A percentile compares a stretch with the other conserved stretches of the same genome.
These are phyloP conservation scores for Candida maris DNA, from an alignment of 805 yeast species.

Conservation along the genomic window DNA sequence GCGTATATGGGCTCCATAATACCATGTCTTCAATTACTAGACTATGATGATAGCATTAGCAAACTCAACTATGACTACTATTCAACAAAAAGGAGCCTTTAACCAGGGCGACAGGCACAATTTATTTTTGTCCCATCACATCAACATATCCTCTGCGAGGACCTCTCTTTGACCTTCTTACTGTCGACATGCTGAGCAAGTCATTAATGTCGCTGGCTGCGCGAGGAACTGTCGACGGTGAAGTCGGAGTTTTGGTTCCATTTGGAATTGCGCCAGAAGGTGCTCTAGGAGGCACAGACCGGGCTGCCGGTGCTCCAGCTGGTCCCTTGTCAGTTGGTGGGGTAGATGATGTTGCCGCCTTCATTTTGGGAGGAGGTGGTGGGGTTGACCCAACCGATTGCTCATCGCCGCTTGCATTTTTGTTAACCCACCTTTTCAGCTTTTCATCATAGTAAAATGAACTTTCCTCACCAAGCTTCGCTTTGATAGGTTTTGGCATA, in stretches of 20 bases:
- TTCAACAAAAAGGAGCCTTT: conserved; percentile 6
- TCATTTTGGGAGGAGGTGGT: conserved; percentile 67
- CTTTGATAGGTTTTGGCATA: conserved; percentile 70
- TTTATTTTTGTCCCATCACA: conserved; percentile 42
- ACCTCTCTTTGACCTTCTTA: conserved; percentile 49
- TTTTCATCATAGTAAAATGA: conserved; percentile 78
- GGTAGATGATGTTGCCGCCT: conserved; percentile 28
- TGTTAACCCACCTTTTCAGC: conserved; percentile 82
- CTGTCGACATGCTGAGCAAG: conserved; percentile 30
- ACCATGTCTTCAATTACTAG: conserved; percentile 17
- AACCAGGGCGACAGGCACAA: background rate
- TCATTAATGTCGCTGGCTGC: conserved; percentile 25
- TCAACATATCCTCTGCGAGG: conserved; percentile 61
- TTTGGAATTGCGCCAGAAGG: conserved; percentile 2
- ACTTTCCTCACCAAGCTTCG: conserved; percentile 79
- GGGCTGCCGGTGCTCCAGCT: no score
- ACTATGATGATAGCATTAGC: conserved; percentile 4
- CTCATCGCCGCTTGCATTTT: conserved; percentile 62
- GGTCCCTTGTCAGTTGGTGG: conserved; percentile 27
- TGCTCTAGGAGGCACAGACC: conserved; percentile 28
- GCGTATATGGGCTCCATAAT: conserved; percentile 16
- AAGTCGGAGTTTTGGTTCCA: background rate
- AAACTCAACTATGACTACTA: conserved; percentile 15
- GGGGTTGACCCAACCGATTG: conserved; percentile 51
- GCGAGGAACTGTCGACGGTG: background rate